Evolutionary conservation across 192 early-diverging fungal species (phyloP).

Genomic region (Backusella tuberculispora): DNA sequence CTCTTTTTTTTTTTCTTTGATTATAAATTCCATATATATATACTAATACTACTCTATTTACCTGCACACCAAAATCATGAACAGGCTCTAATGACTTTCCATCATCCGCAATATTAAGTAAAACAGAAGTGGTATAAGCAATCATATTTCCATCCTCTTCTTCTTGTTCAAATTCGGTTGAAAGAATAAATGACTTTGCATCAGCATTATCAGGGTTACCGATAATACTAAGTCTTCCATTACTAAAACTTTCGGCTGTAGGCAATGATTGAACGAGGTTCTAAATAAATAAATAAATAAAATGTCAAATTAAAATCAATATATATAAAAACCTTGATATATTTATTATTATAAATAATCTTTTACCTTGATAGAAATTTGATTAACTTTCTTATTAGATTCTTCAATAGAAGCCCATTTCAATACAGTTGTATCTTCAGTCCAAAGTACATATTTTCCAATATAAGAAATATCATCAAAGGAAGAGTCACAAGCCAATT

Average conservation of each 20-base stretch:
- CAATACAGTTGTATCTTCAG: conserved; percentile 46
- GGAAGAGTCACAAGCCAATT: conserved; percentile 42
- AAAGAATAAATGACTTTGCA: conserved; percentile 31
- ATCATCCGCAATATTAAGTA: conserved; percentile 10
- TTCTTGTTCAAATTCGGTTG: not conserved
- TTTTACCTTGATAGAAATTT: conserved; percentile 41
- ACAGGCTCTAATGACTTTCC: not conserved
- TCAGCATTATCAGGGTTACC: not conserved
- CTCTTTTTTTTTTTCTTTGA: no score
- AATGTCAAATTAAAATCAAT: conserved; percentile 15
- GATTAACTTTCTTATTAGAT: conserved; percentile 23
- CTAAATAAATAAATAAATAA: conserved; percentile 16
- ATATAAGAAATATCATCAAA: conserved; percentile 46
- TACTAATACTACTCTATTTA: no score
- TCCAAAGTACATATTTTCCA: conserved; percentile 55
- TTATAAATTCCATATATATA: no score
- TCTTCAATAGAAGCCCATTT: conserved; percentile 29
- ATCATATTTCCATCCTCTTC: not conserved
- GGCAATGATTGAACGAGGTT: conserved; percentile 23
- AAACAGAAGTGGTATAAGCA: conserved; percentile 1
- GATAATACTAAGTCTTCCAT: not conserved
- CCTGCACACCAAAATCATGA: conserved; percentile 20
- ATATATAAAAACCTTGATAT: conserved; percentile 42
- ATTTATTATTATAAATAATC: conserved; percentile 48
- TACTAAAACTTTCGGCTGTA: conserved; percentile 34